Percentiles rank a stretch among this genome's conserved stretches.
phyloP scores from a whole-genome alignment of 495 filamentous ascomycete species.

The Neurospora sp. region DNA sequence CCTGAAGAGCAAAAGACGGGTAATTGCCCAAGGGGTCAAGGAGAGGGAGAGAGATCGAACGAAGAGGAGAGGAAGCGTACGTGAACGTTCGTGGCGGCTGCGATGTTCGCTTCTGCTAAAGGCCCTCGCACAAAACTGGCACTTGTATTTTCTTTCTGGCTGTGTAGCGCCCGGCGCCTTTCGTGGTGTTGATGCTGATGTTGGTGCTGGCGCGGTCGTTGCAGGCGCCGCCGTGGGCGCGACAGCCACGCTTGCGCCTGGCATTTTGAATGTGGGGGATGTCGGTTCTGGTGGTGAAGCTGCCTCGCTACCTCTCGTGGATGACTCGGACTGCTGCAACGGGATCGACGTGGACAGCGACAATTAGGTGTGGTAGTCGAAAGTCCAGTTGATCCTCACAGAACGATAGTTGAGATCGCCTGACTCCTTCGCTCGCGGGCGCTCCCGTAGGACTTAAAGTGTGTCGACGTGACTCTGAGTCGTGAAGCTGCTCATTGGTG shows the following conservation, averaged over 20 bases:
- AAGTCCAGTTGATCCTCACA: slow-evolving; percentile 29
- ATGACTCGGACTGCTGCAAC: slow-evolving; percentile 16
- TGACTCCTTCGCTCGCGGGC: slow-evolving; percentile 37
- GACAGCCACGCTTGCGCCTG: slow-evolving; percentile 54
- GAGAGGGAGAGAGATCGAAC: slow-evolving; percentile 3
- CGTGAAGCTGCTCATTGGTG: slow-evolving; percentile 48
- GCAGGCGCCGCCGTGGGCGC: slow-evolving; percentile 20
- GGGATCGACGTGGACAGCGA: slow-evolving; percentile 23
- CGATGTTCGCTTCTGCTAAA: slow-evolving; percentile 97
- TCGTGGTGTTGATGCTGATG: slow-evolving; percentile 50
- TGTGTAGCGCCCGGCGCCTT: slow-evolving; percentile 47
- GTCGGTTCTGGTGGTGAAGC: slow-evolving; percentile 22
- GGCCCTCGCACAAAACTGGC: slow-evolving; percentile 94
- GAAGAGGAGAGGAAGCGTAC: slow-evolving; percentile 52
- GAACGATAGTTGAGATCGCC: slow-evolving; percentile 43
- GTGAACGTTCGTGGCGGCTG: slow-evolving; percentile 92
- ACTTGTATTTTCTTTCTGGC: slow-evolving; percentile 96
- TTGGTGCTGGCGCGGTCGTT: slow-evolving; percentile 28
- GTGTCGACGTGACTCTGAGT: slow-evolving; percentile 41
- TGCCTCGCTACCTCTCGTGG: not conserved
- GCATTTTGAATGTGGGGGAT: slow-evolving; percentile 39
- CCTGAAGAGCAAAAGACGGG: not conserved
- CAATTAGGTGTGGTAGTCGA: slow-evolving; percentile 20
- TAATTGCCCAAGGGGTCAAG: not conserved
- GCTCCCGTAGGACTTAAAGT: slow-evolving; percentile 52